Conservation (phyloP, 495 filamentous ascomycete species). For the Penicillium arizonense region DNA sequence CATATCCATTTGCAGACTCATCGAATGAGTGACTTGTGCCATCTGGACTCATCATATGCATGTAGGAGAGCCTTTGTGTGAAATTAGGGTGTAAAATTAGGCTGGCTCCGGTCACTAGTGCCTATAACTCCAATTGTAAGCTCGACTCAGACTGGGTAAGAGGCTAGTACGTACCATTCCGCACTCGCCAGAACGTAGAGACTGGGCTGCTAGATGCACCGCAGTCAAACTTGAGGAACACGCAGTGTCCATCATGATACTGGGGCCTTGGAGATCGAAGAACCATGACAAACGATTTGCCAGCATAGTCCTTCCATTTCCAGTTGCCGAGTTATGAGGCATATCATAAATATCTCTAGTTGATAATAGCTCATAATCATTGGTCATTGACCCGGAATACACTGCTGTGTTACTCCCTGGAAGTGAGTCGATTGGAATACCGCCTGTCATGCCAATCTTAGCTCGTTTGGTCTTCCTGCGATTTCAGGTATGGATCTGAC, state of each 20-base stretch:
- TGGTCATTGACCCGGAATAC: constrained; percentile 43
- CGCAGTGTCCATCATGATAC: constrained; percentile 42
- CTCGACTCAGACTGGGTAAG: neutral
- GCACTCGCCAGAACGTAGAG: constrained; percentile 38
- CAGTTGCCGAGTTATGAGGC: constrained; percentile 26
- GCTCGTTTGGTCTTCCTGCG: neutral
- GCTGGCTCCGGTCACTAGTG: constrained; percentile 25
- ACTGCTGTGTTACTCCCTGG: constrained; percentile 46
- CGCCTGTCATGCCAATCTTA: constrained; percentile 20
- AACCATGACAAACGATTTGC: constrained; percentile 43
- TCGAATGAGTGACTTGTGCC: constrained; percentile 33
- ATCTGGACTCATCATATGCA: constrained; percentile 30
- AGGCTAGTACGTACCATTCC: constrained; percentile 20
- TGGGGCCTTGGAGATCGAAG: constrained; percentile 40
- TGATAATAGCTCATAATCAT: constrained; percentile 40
- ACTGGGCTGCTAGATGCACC: constrained; percentile 38
- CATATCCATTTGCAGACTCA: constrained; percentile 33
- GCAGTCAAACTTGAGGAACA: constrained; percentile 41
- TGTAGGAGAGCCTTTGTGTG: constrained; percentile 21
- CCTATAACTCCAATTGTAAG: constrained; percentile 10
- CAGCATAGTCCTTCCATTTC: constrained; percentile 34
- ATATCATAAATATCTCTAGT: constrained; percentile 38
- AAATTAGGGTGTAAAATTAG: constrained; percentile 26
- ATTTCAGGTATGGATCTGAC: neutral
- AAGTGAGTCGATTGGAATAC: constrained; percentile 31